These are phyloP conservation scores for Botrytis pseudocinerea DNA, from an alignment of 2,329 filamentous ascomycete genomes.

Conservation along the genomic window DNA sequence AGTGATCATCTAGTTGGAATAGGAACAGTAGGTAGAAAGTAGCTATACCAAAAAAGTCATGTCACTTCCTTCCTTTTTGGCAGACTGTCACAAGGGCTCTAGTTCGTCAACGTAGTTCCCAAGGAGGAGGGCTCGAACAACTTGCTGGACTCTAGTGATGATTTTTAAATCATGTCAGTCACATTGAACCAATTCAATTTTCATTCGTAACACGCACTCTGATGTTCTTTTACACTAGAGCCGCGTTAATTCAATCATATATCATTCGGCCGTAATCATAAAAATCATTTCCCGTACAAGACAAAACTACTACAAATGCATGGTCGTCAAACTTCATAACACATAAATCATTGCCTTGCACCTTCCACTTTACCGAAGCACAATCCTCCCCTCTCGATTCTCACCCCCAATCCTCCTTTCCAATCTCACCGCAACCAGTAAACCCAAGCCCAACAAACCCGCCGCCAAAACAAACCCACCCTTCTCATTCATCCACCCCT, in stretches of 20 bases:
- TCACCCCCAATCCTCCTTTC: background rate
- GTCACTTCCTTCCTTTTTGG: background rate
- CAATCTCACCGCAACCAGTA: background rate
- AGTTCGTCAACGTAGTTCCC: background rate
- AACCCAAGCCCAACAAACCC: background rate
- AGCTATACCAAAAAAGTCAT: background rate
- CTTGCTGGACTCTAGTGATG: background rate
- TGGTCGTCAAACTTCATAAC: background rate
- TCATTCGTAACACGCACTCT: too few species aligned
- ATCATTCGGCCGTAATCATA: constrained; percentile 38
- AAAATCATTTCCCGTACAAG: background rate
- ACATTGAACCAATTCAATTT: background rate
- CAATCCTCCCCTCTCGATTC: background rate
- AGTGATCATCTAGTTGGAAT: background rate
- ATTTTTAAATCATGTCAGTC: background rate
- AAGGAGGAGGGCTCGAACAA: too few species aligned
- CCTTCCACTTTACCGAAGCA: background rate
- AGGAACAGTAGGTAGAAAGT: too few species aligned
- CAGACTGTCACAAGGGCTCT: too few species aligned
- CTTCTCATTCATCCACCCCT: background rate
- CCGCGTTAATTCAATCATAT: background rate
- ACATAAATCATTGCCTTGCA: background rate
- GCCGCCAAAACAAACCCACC: background rate
- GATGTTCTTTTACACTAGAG: background rate
- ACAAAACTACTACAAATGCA: background rate